These are phyloP conservation scores for Salix exigua DNA, from an alignment of 345 rosid genomes.

Conservation along the genomic window DNA sequence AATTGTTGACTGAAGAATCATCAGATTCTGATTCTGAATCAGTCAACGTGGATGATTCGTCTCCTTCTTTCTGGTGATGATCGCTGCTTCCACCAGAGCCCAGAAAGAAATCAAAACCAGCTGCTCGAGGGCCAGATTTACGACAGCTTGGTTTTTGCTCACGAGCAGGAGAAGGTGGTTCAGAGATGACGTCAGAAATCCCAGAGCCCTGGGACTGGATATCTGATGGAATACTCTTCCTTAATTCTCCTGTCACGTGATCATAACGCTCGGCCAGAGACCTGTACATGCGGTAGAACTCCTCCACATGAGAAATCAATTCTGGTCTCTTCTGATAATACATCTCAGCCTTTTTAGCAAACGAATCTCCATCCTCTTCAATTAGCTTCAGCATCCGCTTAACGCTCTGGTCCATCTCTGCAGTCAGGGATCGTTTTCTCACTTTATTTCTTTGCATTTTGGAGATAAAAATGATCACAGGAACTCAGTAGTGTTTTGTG, in stretches of 20 bases:
- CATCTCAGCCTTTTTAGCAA: slow-evolving; percentile 30
- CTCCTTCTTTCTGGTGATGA: slow-evolving; percentile 49
- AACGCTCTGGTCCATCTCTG: slow-evolving; percentile 48
- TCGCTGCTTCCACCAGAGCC: slow-evolving; percentile 51
- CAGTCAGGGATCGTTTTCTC: slow-evolving; percentile 8
- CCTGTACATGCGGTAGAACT: slow-evolving; percentile 39
- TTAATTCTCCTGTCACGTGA: slow-evolving; percentile 36
- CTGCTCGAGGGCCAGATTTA: slow-evolving; percentile 37
- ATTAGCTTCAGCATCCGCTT: slow-evolving; percentile 45
- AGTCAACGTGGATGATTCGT: slow-evolving; percentile 58
- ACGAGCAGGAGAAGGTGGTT: slow-evolving; percentile 34
- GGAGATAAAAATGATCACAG: neutral
- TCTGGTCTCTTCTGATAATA: slow-evolving; percentile 39
- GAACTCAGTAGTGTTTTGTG: neutral
- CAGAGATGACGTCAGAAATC: slow-evolving; percentile 23
- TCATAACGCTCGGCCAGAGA: slow-evolving; percentile 46
- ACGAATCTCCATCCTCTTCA: slow-evolving; percentile 37
- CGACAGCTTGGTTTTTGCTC: slow-evolving; percentile 23
- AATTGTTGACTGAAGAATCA: slow-evolving; percentile 48
- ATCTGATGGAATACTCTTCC: slow-evolving; percentile 27
- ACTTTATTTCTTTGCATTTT: slow-evolving; percentile 14
- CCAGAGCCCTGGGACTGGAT: slow-evolving; percentile 37
- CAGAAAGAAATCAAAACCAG: slow-evolving; percentile 39
- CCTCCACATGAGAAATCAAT: slow-evolving; percentile 40
- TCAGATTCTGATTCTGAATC: slow-evolving; percentile 77